Evolutionary conservation across 805 yeast species (phyloP).

Genomic region (Kodamaea laetipori): DNA sequence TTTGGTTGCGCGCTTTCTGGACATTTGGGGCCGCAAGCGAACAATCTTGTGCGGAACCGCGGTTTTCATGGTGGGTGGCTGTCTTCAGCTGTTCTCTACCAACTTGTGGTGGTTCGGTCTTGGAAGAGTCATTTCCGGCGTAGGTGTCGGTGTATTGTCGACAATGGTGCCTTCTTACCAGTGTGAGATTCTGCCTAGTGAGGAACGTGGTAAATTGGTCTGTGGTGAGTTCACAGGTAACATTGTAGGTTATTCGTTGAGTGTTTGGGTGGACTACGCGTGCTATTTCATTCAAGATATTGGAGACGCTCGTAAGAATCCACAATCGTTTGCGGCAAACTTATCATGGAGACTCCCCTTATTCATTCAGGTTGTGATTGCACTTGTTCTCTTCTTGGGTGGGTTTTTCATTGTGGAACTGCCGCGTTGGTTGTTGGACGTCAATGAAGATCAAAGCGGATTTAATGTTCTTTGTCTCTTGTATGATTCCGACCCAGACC

Average conservation of each 20-base stretch:
- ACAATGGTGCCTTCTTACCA: slow-evolving; percentile 88
- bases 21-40: slow-evolving; percentile 73
- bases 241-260: slow-evolving; percentile 74
- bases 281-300: slow-evolving; percentile 65
- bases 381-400: slow-evolving; percentile 66
- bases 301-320: slow-evolving; percentile 40
- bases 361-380: slow-evolving; percentile 74
- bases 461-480: slow-evolving; percentile 41
- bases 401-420: slow-evolving; percentile 81
- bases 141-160: slow-evolving; percentile 85
- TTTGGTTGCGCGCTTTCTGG: slow-evolving; percentile 76
- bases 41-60: slow-evolving; percentile 81
- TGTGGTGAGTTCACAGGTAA: slow-evolving; percentile 89
- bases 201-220: slow-evolving; percentile 80
- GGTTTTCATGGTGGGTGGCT: slow-evolving; percentile 77
- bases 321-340: slow-evolving; percentile 39
- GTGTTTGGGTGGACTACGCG: slow-evolving; percentile 85
- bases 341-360: slow-evolving; percentile 79
- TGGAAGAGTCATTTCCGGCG: slow-evolving; percentile 77
- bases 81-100: slow-evolving; percentile 63
- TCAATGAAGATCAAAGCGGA: slow-evolving; percentile 67
- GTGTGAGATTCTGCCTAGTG: slow-evolving; percentile 85
- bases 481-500: slow-evolving; percentile 33
- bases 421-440: slow-evolving; percentile 87
- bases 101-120: slow-evolving; percentile 59